Conservation (phyloP, 768 basidiomycete genomes). For the Hypholoma sublateritium region DNA sequence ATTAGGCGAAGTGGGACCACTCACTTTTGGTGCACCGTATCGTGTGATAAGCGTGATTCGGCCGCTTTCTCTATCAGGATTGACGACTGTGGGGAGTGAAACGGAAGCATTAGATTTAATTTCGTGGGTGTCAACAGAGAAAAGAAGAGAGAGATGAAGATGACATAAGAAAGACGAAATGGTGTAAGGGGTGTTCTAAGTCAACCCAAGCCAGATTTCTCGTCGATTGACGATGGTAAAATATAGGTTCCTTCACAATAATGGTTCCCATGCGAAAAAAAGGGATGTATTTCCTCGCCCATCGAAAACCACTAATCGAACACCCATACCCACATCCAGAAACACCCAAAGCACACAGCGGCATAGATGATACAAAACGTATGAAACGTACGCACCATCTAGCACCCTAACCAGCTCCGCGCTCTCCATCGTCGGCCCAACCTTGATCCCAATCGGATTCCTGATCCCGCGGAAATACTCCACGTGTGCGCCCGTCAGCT, state of each 20-base stretch:
- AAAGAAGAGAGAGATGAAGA: neutral
- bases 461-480: slow-evolving; percentile 93
- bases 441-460: slow-evolving; percentile 95
- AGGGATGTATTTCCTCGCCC: neutral
- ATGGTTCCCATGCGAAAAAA: neutral
- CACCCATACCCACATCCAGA: too few species aligned
- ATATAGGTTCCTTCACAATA: neutral
- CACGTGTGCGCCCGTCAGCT: slow-evolving; percentile 90
- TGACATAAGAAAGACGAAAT: neutral
- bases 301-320: neutral
- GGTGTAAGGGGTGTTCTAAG: too few species aligned
- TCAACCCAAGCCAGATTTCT: neutral
- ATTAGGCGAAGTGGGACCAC: slow-evolving; percentile 8
- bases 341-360: slow-evolving; percentile 11
- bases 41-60: slow-evolving; percentile 89
- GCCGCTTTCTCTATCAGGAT: slow-evolving; percentile 80
- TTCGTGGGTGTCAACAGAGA: neutral
- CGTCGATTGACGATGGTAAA: neutral
- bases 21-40: slow-evolving; percentile 86
- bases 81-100: slow-evolving; percentile 60
- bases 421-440: slow-evolving; percentile 82
- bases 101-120: slow-evolving; percentile 5
- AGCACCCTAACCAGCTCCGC: slow-evolving; percentile 79
- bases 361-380: too few species aligned
- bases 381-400: slow-evolving; percentile 52